Percentiles rank a stretch among this genome's conserved stretches.
Conservation (phyloP, 78 protist species). For the Guillardia theta region DNA sequence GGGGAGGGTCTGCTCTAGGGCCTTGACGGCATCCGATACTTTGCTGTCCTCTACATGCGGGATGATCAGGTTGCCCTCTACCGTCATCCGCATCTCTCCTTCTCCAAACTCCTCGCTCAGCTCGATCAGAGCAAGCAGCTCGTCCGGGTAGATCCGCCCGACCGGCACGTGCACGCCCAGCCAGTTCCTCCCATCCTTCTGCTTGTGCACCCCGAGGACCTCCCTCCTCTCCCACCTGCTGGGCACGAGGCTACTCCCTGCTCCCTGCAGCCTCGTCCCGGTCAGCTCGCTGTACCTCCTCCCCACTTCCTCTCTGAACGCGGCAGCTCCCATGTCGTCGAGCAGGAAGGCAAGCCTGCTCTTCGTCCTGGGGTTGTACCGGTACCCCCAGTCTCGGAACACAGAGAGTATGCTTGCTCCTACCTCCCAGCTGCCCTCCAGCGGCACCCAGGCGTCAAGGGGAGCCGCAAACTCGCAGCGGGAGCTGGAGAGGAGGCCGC, state of each 20-base stretch:
- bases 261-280: neutral
- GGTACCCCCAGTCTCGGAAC: conserved; percentile 50
- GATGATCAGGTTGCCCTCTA: neutral
- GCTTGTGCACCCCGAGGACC: neutral
- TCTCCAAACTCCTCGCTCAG: neutral
- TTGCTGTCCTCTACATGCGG: neutral
- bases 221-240: neutral
- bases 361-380: conserved; percentile 45
- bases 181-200: conserved; percentile 11
- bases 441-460: neutral
- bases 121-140: neutral
- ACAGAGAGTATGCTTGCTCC: neutral
- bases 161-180: neutral
- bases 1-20: no score
- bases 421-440: neutral
- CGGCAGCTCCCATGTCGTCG: neutral
- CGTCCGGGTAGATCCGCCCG: neutral
- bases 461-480: neutral
- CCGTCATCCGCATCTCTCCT: neutral
- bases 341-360: conserved; percentile 45
- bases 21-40: neutral
- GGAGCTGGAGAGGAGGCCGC: neutral
- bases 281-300: neutral
- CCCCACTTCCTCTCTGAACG: neutral
- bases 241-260: neutral